Base-by-base conservation (phyloP, 306 rosid species). In the Rosa persica region DNA sequence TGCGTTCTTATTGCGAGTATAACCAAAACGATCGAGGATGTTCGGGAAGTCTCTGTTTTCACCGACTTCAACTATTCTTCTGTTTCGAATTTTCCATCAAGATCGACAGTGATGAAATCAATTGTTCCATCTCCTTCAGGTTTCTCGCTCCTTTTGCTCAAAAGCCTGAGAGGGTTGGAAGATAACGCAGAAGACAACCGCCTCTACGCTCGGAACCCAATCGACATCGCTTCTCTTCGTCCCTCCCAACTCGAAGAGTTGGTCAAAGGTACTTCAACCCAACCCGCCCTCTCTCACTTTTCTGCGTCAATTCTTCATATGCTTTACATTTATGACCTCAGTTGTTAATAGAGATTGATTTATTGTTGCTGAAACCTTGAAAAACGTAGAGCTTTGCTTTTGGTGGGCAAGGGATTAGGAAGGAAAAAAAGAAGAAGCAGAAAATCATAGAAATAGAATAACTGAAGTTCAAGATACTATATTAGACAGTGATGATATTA, bases 241-340 rank as follows among this genome's bases (percentile, higher is more conserved):
- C 72, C 97, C 43, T 86, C 97, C 48, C 82, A 91, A 81, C 88
- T 95, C 55, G 93, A 92, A 78, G 98, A 95, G 73, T 91, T 92
- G 80, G 97, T 92, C 84, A 95, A 95, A 95, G 97, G 98, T 93
- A 42, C n/a, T 49, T 0, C 9, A 20, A 78, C 51, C 12, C 48
- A 65, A 64, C 16, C 54, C 64, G 34, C 12, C 49, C 8, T 81
- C 76, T 13, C 20, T 42, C 7, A 10, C 54, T 7, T 12, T 55
- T 54, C 6, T 22, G 57, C 16, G 6, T 52, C 44, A 65, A 27
- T 64, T 51, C 13, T 20, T 25, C 16, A 25, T 51, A 11, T 67
- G 17, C 51, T n/a, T 55, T 13, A n/a, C 44, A 49, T 79, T 73
- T 22, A 10, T n/a, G 13, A 40, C 36, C 39, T 68, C 73, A 43